Evolutionary conservation across 2,329 filamentous ascomycete species (phyloP), one percentile per base, ranked within the genome.

Genomic region (Phoma sp.): DNA sequence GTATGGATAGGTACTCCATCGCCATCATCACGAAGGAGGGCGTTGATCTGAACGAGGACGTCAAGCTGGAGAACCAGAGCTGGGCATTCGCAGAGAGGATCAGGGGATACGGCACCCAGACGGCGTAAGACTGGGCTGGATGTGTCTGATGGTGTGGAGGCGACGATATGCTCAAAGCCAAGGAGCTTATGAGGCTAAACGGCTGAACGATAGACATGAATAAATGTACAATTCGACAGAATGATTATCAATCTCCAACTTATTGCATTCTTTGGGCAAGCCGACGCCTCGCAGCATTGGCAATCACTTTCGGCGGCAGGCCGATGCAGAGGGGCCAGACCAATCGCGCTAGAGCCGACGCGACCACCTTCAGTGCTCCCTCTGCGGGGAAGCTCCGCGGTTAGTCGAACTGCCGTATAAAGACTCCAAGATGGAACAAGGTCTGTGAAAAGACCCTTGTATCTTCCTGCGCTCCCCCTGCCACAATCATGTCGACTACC

Each of bases 21-120:
- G 93, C 93, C 17, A 84, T 98, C 48, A 84, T 99, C 51, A 95
- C 91, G 50, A 90, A 92, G 78, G 91, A 92, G 42, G 92, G 75
- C n/a, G 87, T 98, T 54, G 89, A 96, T 49, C 75, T 97, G 64
- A 88, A 88, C 76, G 87, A 96, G 77, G 80, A 90, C 68, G 90
- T 96, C 82, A 87, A 92, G 83, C 83, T 99, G 63, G 93, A 98
- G 83, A 84, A 88, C 68, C 93, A 98, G 84, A 97, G 92, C 84
- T 98, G 93, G 95, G 92, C 91, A 45, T 99, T 99, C 81, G 95
- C 95, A 20, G 93, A 98, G 74, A 85, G 88, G 67, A 97, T 99
- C 76, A 89, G 87, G 77, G 95, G 95, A 37, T 99, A 99, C 74
- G 95, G 95, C 57, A 96, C 93, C 21, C 93, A 98, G 82, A 69